Base-by-base conservation (phyloP, 768 basidiomycete species). In the Coprinopsis marcescibilis region DNA sequence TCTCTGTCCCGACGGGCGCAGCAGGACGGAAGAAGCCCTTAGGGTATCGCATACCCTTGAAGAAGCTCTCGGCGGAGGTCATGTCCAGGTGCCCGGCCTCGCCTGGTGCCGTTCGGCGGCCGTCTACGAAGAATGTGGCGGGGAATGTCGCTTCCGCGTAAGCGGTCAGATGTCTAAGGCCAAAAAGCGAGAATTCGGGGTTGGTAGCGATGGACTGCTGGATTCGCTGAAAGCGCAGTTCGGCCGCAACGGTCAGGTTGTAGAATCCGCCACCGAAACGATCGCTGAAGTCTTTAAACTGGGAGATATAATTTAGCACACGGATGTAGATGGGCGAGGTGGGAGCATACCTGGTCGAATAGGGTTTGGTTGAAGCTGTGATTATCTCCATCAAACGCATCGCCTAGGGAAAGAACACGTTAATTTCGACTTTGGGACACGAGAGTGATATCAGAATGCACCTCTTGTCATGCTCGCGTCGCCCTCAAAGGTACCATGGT, bases 151-250 rank as follows among this genome's bases (percentile, higher is more conserved):
- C 45, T 45, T 57, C 56, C n/a, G 54, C 56, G 33, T 46, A 57
- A 13, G 52, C 56, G 19, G 56, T 55, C 25, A 52, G 53, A 32
- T 47, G 55, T 12, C 56, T 49, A 27, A 52, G 56, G 12, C 54
- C 46, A 19, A 51, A 25, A 29, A 56, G 53, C 17, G 49, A 41
- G 36, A 56, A 56, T 8, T 49, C 36, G 1, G 57, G 57, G 44
- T 58, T 58, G 20, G 51, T 53, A 3, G 55, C 50, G 17, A 56
- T 55, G 1, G 57, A 58, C 15, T 58, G 53, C 15, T 49, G 53
- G 21, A 56, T 58, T n/a, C 52, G 55, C 12, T 52, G 46, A 15
- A 35, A 50, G 13, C 57, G 21, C 27, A 55, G 48, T 21, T 56
- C 57, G 2, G 39, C 38, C 7, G 57, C 55, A 8, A 52, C 55